A percentile compares a stretch with the other conserved stretches of the same genome.
Conservation (phyloP, 23 red algal species). For the Agarophyton chilense region DNA sequence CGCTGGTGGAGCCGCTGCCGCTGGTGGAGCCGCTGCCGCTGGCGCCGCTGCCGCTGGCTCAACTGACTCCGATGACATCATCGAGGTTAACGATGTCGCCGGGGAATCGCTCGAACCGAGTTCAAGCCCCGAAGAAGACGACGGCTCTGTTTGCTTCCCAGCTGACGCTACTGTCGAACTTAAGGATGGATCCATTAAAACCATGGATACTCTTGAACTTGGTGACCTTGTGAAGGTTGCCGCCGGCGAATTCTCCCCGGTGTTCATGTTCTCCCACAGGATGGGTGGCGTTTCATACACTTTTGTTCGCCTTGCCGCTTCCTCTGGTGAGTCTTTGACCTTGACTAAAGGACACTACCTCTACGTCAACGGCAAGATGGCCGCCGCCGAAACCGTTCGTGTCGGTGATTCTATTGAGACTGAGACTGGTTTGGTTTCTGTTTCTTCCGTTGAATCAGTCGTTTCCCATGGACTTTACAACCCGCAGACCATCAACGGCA, state of each 20-base stretch:
- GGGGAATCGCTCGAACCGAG: background rate
- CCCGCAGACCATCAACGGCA: constrained; percentile 49
- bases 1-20: background rate
- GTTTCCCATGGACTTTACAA: constrained; percentile 52
- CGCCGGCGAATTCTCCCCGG: constrained; percentile 48
- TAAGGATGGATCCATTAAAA: constrained; percentile 58
- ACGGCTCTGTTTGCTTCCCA: constrained; percentile 80
- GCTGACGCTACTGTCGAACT: constrained; percentile 76
- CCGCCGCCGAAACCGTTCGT: constrained; percentile 48
- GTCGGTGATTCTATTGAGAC: constrained; percentile 55
- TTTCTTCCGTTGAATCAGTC: constrained; percentile 27
- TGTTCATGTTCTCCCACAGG: constrained; percentile 84
- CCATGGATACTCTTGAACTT: constrained; percentile 54
- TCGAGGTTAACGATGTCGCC: background rate
- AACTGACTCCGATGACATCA: background rate
- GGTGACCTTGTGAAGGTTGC: constrained; percentile 81
- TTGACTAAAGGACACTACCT: constrained; percentile 69
- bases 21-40: background rate
- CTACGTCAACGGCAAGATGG: constrained; percentile 60
- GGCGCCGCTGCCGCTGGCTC: no score
- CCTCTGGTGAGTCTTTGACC: constrained; percentile 31
- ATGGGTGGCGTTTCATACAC: constrained; percentile 20
- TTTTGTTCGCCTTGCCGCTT: constrained; percentile 48
- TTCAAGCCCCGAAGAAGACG: constrained; percentile 29
- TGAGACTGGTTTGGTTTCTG: constrained; percentile 28